These are phyloP conservation scores for Neofusicoccum parvum DNA, from an alignment of 2,329 filamentous ascomycete species.

Conservation along the genomic window DNA sequence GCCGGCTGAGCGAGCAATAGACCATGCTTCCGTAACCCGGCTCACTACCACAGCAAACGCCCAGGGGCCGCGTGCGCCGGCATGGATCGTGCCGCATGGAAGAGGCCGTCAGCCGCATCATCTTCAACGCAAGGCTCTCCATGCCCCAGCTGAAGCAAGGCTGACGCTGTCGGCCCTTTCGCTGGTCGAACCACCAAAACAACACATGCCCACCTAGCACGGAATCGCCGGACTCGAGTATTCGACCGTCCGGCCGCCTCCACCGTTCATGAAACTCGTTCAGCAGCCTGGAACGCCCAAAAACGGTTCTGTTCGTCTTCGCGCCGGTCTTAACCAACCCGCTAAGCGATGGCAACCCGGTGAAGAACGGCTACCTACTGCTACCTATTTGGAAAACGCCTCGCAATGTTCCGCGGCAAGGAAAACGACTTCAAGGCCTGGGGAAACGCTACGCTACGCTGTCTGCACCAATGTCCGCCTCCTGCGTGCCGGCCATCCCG, in stretches of 20 bases:
- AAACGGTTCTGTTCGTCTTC: constrained; percentile 11
- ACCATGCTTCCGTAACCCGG: not conserved
- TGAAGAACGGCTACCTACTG: constrained; percentile 18
- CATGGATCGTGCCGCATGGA: not conserved
- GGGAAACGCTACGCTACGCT: constrained; percentile 15
- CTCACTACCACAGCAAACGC: not conserved
- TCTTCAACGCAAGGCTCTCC: not conserved
- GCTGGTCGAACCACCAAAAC: constrained; percentile 7
- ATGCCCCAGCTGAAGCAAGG: not conserved
- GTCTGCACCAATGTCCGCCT: not conserved
- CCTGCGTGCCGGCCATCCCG: constrained; percentile 3
- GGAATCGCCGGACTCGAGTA: not conserved
- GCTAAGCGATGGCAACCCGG: constrained; percentile 12
- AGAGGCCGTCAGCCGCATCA: constrained; percentile 12
- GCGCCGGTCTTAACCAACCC: constrained; percentile 12
- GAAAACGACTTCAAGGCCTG: constrained; percentile 5
- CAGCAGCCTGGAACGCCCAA: constrained; percentile 12
- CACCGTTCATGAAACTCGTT: constrained; percentile 3
- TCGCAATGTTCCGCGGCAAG: constrained; percentile 14
- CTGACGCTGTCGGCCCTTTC: constrained; percentile 1
- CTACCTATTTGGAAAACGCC: constrained; percentile 19
- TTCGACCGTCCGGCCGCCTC: no score
- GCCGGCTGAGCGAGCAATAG: not conserved
- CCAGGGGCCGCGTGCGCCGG: not conserved
- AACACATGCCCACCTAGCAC: constrained; percentile 2